Evolutionary conservation across 2,329 filamentous ascomycete genomes (phyloP).

Genomic region (Phyllosticta citrichinensis): DNA sequence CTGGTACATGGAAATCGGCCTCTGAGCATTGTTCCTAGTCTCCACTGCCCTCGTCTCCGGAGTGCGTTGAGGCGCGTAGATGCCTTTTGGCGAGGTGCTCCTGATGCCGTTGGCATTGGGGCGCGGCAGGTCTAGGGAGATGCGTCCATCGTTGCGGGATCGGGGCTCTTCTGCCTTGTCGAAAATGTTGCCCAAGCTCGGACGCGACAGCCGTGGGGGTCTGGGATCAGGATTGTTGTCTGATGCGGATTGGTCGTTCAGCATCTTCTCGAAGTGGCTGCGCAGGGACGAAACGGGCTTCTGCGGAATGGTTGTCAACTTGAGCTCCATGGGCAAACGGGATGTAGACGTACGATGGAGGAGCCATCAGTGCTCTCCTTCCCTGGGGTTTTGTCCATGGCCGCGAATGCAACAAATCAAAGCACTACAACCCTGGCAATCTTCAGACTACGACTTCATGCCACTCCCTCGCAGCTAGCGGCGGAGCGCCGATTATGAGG

Average conservation of each 20-base stretch:
- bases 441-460: conserved; percentile 2
- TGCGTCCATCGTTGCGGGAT: conserved; percentile 23
- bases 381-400: conserved; percentile 30
- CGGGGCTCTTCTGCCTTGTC: conserved; percentile 20
- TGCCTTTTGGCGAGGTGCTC: conserved; percentile 4
- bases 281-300: conserved; percentile 74
- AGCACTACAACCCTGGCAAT: not conserved
- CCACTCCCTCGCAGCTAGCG: not conserved
- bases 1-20: conserved; percentile 41
- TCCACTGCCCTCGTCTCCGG: conserved; percentile 13
- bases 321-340: not conserved
- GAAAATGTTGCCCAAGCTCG: conserved; percentile 23
- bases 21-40: conserved; percentile 20
- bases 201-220: conserved; percentile 17
- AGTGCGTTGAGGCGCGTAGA: conserved; percentile 6
- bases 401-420: conserved; percentile 4
- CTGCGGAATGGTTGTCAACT: conserved; percentile 32
- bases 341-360: conserved; percentile 24
- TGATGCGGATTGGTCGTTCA: conserved; percentile 28
- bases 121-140: conserved; percentile 33
- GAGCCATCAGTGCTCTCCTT: conserved; percentile 59
- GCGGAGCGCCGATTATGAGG: conserved; percentile 1
- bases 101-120: conserved; percentile 13
- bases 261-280: conserved; percentile 73
- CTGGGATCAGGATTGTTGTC: conserved; percentile 13